phyloP scores from a whole-genome alignment of 2,329 filamentous ascomycete genomes.

The Sporothrix protearum region DNA sequence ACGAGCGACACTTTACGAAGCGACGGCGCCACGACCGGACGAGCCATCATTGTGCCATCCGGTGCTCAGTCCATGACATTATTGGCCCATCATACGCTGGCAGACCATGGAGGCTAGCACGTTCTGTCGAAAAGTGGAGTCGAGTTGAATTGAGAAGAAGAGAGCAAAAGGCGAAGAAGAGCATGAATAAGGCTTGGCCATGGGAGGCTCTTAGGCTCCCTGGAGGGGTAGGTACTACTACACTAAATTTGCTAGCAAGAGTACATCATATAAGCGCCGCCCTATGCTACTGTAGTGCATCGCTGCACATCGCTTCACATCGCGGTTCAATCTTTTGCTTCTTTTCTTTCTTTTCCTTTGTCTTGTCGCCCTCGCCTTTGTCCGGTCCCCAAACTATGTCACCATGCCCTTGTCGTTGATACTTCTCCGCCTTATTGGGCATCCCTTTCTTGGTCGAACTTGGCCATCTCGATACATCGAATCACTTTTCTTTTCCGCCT shows the following conservation, averaged over 20 bases:
- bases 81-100: neutral
- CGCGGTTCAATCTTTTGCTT: too few relatives aligned
- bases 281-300: neutral
- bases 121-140: neutral
- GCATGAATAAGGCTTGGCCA: neutral
- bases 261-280: neutral
- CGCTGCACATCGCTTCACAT: neutral
- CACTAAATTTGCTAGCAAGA: too few relatives aligned
- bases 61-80: neutral
- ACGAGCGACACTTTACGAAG: neutral
- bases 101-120: neutral
- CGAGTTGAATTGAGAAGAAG: neutral
- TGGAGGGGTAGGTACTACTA: neutral
- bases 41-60: neutral
- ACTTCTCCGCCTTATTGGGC: neutral
- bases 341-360: neutral
- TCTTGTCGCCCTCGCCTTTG: neutral
- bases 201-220: too few relatives aligned
- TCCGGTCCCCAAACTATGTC: neutral
- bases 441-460: neutral
- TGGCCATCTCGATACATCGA: neutral
- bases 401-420: neutral
- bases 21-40: neutral
- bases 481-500: neutral
- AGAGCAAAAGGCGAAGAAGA: neutral